phyloP scores from a whole-genome alignment of 768 basidiomycete genomes.

The Tulasnella sp. region DNA sequence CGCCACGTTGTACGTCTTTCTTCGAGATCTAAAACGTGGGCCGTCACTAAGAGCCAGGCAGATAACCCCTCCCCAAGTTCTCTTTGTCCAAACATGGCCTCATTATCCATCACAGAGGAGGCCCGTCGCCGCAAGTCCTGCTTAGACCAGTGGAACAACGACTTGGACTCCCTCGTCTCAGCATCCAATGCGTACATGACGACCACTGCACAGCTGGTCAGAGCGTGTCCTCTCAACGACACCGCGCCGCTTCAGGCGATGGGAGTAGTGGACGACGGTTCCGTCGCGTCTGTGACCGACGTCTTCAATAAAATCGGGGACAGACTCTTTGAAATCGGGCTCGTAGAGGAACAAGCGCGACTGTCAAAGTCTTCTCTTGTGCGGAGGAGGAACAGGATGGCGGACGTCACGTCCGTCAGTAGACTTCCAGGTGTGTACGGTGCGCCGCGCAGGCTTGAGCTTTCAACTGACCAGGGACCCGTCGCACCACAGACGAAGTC shows the following conservation, averaged over 20 bases:
- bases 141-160: not conserved
- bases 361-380: not conserved
- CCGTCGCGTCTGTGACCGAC: not conserved
- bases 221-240: slow-evolving; percentile 14
- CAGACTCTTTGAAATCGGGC: not conserved
- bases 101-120: slow-evolving; percentile 5
- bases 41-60: not conserved
- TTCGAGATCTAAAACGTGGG: not conserved
- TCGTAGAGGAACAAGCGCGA: not conserved
- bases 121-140: not conserved
- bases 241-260: not conserved
- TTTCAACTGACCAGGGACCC: not conserved
- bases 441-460: not conserved
- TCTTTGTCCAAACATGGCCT: not conserved
- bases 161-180: not conserved
- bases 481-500: not conserved
- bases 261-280: not conserved
- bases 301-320: not conserved
- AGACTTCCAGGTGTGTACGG: not conserved
- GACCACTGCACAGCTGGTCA: not conserved
- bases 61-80: not conserved
- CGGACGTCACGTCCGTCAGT: not conserved
- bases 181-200: slow-evolving; percentile 8
- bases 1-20: not conserved
- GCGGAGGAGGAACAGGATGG: not conserved